Evolutionary conservation across 2,329 filamentous ascomycete genomes (phyloP), one percentile per base, ranked within the genome.

Genomic region (Zymoseptoria brevis): DNA sequence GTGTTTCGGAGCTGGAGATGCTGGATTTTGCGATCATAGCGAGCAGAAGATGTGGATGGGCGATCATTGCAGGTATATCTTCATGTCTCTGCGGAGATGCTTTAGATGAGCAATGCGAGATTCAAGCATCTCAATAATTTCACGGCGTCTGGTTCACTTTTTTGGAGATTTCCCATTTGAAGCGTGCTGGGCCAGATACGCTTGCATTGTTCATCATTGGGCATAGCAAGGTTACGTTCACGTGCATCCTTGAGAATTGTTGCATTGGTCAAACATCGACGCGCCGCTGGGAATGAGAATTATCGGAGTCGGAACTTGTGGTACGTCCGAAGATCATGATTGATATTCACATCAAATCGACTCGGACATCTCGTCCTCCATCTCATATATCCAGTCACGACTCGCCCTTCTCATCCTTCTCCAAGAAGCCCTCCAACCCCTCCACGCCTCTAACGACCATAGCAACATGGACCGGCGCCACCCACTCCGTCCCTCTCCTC

Each of bases 381-480:
- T 45, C 13, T 45, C 35, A 45, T 6, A 45, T 45, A 13, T 45
- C 35, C 13, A 45, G 6, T 16, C 13, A 45, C 2, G 11, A n/a
- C 13, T 45, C 35, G 4, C 16, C 16, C 35, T 16, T 41, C 35
- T 3, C 13, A n/a, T 16, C 35, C 35, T 45, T 16, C 13, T 16
- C 35, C 30, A 60, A 55, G 53, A 68, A 56, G 0, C 69, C 68
- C 35, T 76, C 68, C 69, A 93, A 73, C 19, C 81, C 86, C 70
- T 83, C 78, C 3, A 85, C 84, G 1, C 83, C 87, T 74, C 87
- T 87, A 73, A 87, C 81, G 2, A 85, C 88, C 19, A 83, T 86
- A 11, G 84, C 86, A 60, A 93, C 77, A 77, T 93, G 89, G 87
- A 89, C 90, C 19, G 89, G 89, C 67, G 88, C 76, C n/a, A 85